Evolutionary conservation across 768 basidiomycete species (phyloP).

Genomic region (Pleurotus ostreatus): DNA sequence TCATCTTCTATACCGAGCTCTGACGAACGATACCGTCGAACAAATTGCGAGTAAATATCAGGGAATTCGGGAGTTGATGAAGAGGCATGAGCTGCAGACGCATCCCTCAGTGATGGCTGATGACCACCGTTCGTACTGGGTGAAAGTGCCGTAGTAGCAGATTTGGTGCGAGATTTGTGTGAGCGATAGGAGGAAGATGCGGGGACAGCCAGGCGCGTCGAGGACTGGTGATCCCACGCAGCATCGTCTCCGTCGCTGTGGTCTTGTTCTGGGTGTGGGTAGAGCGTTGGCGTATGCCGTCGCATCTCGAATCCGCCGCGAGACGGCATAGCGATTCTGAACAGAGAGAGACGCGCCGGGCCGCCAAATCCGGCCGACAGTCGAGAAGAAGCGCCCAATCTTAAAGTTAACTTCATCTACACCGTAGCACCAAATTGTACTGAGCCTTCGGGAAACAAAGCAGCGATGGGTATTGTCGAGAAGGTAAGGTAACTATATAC

Average conservation of each 20-base stretch:
- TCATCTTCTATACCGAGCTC: conserved; percentile 61
- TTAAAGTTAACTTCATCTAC: background rate
- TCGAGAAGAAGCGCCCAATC: background rate
- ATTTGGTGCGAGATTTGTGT: conserved; percentile 7
- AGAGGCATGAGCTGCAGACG: background rate
- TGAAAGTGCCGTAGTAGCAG: background rate
- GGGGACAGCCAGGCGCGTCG: conserved; percentile 28
- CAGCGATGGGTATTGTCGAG: conserved; percentile 87
- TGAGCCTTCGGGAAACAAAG: background rate
- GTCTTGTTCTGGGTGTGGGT: conserved; percentile 50
- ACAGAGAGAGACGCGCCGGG: background rate
- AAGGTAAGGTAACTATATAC: conserved; percentile 47
- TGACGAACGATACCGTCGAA: conserved; percentile 65
- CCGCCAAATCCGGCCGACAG: background rate
- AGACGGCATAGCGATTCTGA: background rate
- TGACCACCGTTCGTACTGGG: conserved; percentile 1
- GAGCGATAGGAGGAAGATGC: conserved; percentile 19
- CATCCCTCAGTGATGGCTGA: background rate
- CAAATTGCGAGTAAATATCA: conserved; percentile 78
- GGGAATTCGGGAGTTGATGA: conserved; percentile 26
- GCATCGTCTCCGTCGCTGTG: conserved; percentile 48
- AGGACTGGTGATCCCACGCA: conserved; percentile 37
- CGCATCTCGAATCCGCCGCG: conserved; percentile 28
- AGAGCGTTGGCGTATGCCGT: conserved; percentile 66
- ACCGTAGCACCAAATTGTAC: background rate